Base-by-base conservation (phyloP, 495 filamentous ascomycete species). In the Lentithecium fluviatile region DNA sequence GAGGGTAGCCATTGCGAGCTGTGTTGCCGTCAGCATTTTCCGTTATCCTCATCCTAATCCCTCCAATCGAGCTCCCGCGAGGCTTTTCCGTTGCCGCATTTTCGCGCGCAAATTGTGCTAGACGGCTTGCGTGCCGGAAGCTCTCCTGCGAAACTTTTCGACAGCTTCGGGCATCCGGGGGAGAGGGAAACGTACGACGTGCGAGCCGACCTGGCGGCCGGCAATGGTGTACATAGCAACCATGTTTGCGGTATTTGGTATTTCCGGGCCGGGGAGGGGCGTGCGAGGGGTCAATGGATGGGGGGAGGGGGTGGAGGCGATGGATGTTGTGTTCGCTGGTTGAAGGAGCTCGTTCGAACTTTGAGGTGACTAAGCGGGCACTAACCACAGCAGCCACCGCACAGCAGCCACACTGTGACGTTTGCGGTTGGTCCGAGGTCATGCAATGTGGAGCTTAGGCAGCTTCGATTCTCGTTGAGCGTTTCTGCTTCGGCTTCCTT, bases 131-230 rank as follows among this genome's bases (percentile, higher is more conserved):
- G 10, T 32, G 29, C 29, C 4, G 4, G 29, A 32, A 32, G 29
- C 29, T 32, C 10, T 10, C 29, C 29, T 10, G 29, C 4, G 29
- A 32, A 10, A 32, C 4, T 32, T 32, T 32, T 32, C 29, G n/a
- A n/a, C n/a, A n/a, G n/a, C n/a, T n/a, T n/a, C n/a, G n/a, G n/a
- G n/a, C 29, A 32, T 32, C 29, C 6, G 20, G 49, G 19, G 29
- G 38, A 24, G 12, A 45, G 50, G 50, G 15, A 5, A 45, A 65
- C 91, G 71, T 84, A 98, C 93, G 73, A 87, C 78, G 80, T 97
- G 94, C 52, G 94, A 95, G 78, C 88, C 91, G 81, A 98, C 80
- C 78, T 96, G 85, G 73, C 85, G 87, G 81, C 93, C 94, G 77
- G 87, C 80, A 72, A 97, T 79, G 65, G 79, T 85, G 85, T 96